phyloP scores from a whole-genome alignment of 2,329 filamentous ascomycete species.

The Esteya vermicola region DNA sequence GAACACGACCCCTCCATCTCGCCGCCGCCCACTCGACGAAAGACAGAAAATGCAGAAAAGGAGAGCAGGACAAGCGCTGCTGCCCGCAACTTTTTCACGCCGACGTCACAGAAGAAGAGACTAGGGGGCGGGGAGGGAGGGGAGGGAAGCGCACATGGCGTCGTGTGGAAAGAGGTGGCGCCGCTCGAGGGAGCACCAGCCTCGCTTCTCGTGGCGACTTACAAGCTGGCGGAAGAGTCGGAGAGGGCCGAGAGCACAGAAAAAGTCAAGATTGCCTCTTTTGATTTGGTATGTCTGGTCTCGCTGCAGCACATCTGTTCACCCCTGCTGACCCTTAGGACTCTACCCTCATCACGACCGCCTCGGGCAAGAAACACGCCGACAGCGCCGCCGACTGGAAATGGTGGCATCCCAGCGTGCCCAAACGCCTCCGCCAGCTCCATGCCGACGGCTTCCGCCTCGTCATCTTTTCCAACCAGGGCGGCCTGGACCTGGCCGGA shows the following conservation, averaged over 20 bases:
- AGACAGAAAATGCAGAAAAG: slow-evolving; percentile 14
- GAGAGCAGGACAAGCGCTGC: slow-evolving; percentile 38
- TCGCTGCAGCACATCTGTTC: not conserved
- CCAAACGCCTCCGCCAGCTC: slow-evolving; percentile 49
- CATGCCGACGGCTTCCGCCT: slow-evolving; percentile 59
- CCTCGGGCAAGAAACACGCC: slow-evolving; percentile 68
- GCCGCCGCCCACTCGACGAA: slow-evolving; percentile 38
- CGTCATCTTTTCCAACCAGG: slow-evolving; percentile 81
- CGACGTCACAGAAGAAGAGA: slow-evolving; percentile 70
- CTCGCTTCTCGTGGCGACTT: slow-evolving; percentile 63
- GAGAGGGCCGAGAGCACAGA: slow-evolving; percentile 9
- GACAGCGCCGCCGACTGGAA: slow-evolving; percentile 70
- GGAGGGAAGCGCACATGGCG: too few species aligned
- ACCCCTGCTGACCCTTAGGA: slow-evolving; percentile 36
- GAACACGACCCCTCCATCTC: slow-evolving; percentile 28
- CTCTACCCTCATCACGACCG: slow-evolving; percentile 69
- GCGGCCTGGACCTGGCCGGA: slow-evolving; percentile 59
- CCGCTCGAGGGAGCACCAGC: slow-evolving; percentile 29
- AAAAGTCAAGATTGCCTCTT: slow-evolving; percentile 48
- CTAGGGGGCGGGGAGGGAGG: too few species aligned
- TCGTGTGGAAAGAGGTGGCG: slow-evolving; percentile 56
- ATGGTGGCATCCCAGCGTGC: slow-evolving; percentile 75
- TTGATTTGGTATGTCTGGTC: slow-evolving; percentile 39
- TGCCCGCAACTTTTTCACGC: slow-evolving; percentile 78
- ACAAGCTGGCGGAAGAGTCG: slow-evolving; percentile 37